phyloP scores from a whole-genome alignment of 2,329 filamentous ascomycete species.

The Penicillium sp. region DNA sequence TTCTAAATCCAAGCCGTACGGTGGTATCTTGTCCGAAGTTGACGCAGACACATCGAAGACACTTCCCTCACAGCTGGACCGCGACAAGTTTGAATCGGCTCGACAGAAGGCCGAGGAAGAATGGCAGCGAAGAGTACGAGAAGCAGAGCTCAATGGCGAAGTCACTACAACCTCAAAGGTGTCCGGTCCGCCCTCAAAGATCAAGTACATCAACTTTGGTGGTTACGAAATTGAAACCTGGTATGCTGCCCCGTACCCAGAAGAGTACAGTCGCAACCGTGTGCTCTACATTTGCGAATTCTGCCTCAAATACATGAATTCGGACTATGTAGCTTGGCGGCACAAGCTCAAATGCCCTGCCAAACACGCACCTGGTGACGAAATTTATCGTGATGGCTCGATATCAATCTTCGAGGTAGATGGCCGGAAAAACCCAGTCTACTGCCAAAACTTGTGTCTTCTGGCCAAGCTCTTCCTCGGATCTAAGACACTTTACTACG shows the following conservation, averaged over 20 bases:
- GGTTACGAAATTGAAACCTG: constrained; percentile 98
- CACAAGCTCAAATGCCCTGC: constrained; percentile 96
- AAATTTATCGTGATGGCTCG: constrained; percentile 93
- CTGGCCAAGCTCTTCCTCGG: constrained; percentile 95
- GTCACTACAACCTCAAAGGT: constrained; percentile 67
- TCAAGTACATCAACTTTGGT: constrained; percentile 98
- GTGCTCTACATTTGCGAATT: constrained; percentile 99
- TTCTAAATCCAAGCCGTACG: constrained; percentile 88
- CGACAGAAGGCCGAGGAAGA: constrained; percentile 89
- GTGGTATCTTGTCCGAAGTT: constrained; percentile 82
- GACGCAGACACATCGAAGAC: constrained; percentile 93
- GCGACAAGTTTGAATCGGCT: constrained; percentile 83
- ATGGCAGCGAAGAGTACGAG: constrained; percentile 70
- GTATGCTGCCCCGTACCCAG: constrained; percentile 97
- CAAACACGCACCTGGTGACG: constrained; percentile 95
- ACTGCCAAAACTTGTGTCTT: constrained; percentile 93
- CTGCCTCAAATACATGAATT: constrained; percentile 99
- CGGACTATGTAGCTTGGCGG: constrained; percentile 95
- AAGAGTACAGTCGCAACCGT: constrained; percentile 95
- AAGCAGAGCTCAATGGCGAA: constrained; percentile 64
- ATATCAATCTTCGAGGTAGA: constrained; percentile 98
- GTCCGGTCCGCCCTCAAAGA: constrained; percentile 87
- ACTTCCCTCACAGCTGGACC: constrained; percentile 75
- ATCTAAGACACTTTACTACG: constrained; percentile 98
- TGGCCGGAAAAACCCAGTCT: constrained; percentile 87